Evolutionary conservation across 1,284 basidiomycete species (phyloP), one percentile per base, ranked within the genome.

Genomic region (Inonotus obliquus): DNA sequence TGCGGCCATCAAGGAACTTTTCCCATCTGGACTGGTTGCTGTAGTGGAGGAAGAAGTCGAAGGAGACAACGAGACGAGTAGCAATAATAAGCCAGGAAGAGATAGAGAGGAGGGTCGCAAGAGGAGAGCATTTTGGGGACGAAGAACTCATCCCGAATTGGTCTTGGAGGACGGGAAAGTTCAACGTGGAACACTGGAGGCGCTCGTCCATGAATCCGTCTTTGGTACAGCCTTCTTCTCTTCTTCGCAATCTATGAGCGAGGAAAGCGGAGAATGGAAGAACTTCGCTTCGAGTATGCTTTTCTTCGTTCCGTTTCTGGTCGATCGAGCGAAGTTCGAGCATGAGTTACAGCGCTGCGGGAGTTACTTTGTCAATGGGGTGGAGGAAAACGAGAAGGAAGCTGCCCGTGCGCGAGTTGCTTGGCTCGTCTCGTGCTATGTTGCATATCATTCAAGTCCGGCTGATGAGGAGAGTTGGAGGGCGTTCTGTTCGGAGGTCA

Each of bases 61-160:
- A 0, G 17, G 19, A n/a, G 63, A 68, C 25, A 61, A 53, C 2
- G 72, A 72, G 53, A 41, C 56, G 70, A 73, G 14, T 56, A 58
- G 6, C 64, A 57, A 37, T 65, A 71, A 32, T 67, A 70, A 74
- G 70, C 17, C 41, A 21, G 5, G 41, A n/a, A 44, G 41, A 21
- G 63, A 69, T 47, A 58, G 69, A 4, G 52, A 72, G 2, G 63
- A 67, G 14, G 76, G 75, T 60, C 77, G 84, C 70, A 81, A 83
- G 75, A 85, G 82, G 69, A 76, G 91, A 47, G 85, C 86, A 6
- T 94, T 84, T 71, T 92, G 91, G 89, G 91, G 91, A 7, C 77
- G 87, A 59, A 77, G 77, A 53, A 85, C 81, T 3, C 91, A 93
- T 74, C 91, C 91, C 11, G 85, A 88, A 61, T 73, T 93, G 11